Base-by-base conservation (phyloP, 192 early-diverging fungal species). In the Linnemannia hyalina region DNA sequence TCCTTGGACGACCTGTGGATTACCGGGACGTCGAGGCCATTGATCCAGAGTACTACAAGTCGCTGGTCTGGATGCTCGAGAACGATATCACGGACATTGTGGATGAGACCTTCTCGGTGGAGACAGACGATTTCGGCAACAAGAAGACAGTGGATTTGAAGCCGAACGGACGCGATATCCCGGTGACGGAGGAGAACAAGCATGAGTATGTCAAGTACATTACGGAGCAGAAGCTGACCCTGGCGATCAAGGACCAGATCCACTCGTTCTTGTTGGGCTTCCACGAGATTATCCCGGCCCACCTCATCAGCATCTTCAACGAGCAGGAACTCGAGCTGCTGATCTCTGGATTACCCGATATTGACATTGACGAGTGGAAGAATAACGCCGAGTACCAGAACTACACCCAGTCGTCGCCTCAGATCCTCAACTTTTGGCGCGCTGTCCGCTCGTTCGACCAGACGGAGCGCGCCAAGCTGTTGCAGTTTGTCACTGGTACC, bases 361-460 rank as follows among this genome's bases (percentile, higher is more conserved):
- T 99, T 82, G 98, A 99, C 87, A 95, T 99, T 77, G 98, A 99
- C 83, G 98, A 99, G 89, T 99, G 98, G 98, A 97, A 97, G 83
- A 99, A 99, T 89, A 98, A 98, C 89, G 96, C 97, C n/a, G 96
- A 96, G 86, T 99, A 99, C 82, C 95, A 97, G 74, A 96, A 96
- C 49, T 99, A 97, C 86, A 94, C 93, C 22, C 86, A 91, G 23
- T 90, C 95, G 29, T 95, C 96, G 35, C 95, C 96, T 40, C 97
- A 97, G 87, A 95, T 99, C 41, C 97, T 97, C 83, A 98, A 97
- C 97, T 99, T 99, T 93, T 99, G 98, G 98, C 91, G 97, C 36
- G 97, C 96, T 0, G 97, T 99, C 40, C 93, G 98, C 29, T 97
- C 95, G 85, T 99, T 98, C 88, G 95, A 96, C 86, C 97, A 98